phyloP scores from a whole-genome alignment of 2,329 filamentous ascomycete species.

The Chaetomium strumarium region DNA sequence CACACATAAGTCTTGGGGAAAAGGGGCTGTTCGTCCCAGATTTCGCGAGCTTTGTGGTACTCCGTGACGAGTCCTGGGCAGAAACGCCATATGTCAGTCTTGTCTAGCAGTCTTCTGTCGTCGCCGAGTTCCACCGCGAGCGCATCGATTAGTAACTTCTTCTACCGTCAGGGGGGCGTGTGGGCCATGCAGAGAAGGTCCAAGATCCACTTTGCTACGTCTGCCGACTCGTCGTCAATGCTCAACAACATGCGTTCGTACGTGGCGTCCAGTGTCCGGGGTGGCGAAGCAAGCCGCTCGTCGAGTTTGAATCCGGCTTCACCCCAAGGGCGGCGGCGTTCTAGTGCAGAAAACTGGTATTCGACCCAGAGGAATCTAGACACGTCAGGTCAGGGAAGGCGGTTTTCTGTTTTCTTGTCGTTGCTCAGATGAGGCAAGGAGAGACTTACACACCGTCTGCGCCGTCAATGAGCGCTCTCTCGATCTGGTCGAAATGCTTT shows the following conservation, averaged over 20 bases:
- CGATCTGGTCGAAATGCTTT: slow-evolving; percentile 26
- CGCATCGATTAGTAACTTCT: slow-evolving; percentile 17
- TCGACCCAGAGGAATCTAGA: slow-evolving; percentile 33
- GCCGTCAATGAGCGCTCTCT: slow-evolving; percentile 22
- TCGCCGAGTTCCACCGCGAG: slow-evolving; percentile 18
- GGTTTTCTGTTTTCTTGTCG: too few relatives aligned
- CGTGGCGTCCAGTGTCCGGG: slow-evolving; percentile 27
- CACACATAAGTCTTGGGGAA: background rate
- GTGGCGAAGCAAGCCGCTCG: slow-evolving; percentile 29
- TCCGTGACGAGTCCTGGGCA: slow-evolving; percentile 17
- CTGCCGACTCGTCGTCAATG: slow-evolving; percentile 13
- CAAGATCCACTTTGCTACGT: slow-evolving; percentile 13
- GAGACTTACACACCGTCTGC: slow-evolving; percentile 31
- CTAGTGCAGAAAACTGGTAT: slow-evolving; percentile 30
- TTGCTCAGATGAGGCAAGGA: too few relatives aligned
- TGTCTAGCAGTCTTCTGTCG: slow-evolving; percentile 8
- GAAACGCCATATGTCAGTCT: slow-evolving; percentile 13
- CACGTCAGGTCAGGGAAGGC: slow-evolving; percentile 17
- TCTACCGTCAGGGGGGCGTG: slow-evolving; percentile 9
- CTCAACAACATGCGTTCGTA: slow-evolving; percentile 22
- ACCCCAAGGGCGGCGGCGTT: slow-evolving; percentile 15
- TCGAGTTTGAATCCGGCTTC: slow-evolving; percentile 22
- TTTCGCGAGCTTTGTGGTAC: background rate
- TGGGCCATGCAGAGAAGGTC: slow-evolving; percentile 13
- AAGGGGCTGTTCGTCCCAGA: background rate